Evolutionary conservation across 1,284 basidiomycete species (phyloP).

Genomic region (Leccinum ambiguum): DNA sequence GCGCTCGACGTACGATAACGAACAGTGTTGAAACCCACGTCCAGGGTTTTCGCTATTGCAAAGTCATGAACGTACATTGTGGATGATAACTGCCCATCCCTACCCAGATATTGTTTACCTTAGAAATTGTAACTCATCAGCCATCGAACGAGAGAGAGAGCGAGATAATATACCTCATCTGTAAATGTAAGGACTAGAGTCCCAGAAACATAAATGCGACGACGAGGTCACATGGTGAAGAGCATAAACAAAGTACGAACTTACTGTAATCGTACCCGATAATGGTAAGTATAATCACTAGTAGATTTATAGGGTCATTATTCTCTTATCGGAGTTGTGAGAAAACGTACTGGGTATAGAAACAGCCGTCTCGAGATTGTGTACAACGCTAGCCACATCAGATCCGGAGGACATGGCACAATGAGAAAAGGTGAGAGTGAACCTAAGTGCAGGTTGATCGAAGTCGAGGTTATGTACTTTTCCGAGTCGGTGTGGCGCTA

Average conservation of each 20-base stretch:
- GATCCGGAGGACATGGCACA: neutral
- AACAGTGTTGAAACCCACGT: slow-evolving; percentile 1
- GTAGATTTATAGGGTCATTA: neutral
- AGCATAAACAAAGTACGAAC: neutral
- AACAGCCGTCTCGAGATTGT: neutral
- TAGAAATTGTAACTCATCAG: neutral
- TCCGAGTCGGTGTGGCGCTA: neutral
- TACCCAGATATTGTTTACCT: neutral
- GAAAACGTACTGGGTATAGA: neutral
- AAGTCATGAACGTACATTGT: neutral
- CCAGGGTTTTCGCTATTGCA: neutral
- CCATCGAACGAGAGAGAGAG: neutral
- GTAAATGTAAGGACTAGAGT: neutral
- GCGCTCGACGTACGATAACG: neutral
- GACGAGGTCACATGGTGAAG: neutral
- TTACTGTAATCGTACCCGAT: neutral
- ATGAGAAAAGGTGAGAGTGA: neutral
- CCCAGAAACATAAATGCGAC: neutral
- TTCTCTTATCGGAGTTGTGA: neutral
- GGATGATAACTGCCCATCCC: neutral
- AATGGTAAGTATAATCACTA: neutral
- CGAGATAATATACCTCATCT: neutral
- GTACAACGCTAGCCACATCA: neutral
- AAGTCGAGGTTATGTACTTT: neutral
- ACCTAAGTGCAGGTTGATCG: neutral